These are phyloP conservation scores for Maudiozyma bulderi DNA, from an alignment of 805 yeast genomes.

Conservation along the genomic window DNA sequence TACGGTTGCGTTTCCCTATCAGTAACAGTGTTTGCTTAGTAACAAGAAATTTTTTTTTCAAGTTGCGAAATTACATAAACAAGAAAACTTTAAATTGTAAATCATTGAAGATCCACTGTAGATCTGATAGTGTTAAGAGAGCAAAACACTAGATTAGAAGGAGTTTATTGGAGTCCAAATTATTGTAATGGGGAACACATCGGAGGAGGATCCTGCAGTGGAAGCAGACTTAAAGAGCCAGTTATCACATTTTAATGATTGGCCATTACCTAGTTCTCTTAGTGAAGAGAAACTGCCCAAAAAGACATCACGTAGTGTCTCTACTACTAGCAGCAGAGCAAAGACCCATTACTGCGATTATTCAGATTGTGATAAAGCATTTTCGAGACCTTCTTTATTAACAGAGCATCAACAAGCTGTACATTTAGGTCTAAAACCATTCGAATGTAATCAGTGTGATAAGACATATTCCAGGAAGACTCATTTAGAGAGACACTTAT, in stretches of 20 bases:
- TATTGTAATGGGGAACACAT: neutral
- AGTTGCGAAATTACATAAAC: too few relatives aligned
- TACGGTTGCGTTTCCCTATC: too few relatives aligned
- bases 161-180: too few relatives aligned
- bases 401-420: slow-evolving; percentile 65
- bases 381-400: slow-evolving; percentile 69
- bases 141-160: too few relatives aligned
- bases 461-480: slow-evolving; percentile 62
- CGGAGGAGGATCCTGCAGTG: neutral
- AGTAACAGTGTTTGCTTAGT: too few relatives aligned
- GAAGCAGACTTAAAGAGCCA: neutral
- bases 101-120: too few relatives aligned
- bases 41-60: too few relatives aligned
- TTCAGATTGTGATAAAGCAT: slow-evolving; percentile 64
- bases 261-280: neutral
- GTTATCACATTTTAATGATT: neutral
- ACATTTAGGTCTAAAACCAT: slow-evolving; percentile 75
- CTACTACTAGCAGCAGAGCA: slow-evolving; percentile 33
- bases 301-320: neutral
- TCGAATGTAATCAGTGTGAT: slow-evolving; percentile 54
- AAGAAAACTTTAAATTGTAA: too few relatives aligned
- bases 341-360: slow-evolving; percentile 57
- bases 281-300: neutral
- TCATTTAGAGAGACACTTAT: slow-evolving; percentile 67
- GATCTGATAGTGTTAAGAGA: neutral